Percentiles rank a stretch among this genome's conserved stretches.
Evolutionary conservation across 1,284 basidiomycete genomes (phyloP).

Genomic region (Dichomitus squalens): DNA sequence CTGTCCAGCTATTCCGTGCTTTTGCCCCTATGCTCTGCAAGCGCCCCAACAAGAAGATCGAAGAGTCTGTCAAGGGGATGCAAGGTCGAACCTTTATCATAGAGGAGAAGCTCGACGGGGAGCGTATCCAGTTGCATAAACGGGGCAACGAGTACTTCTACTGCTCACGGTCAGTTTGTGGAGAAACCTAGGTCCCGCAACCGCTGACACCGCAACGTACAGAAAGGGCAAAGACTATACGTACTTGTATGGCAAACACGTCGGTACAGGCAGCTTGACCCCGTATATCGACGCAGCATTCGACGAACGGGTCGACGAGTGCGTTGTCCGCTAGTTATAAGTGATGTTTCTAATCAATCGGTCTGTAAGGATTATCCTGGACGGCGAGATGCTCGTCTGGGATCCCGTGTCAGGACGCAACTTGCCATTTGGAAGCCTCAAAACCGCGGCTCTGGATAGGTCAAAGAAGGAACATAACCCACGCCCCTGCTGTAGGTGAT

Average conservation of each 20-base stretch:
- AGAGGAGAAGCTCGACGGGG: conserved; percentile 96
- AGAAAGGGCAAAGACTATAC: conserved; percentile 96
- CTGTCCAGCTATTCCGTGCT: conserved; percentile 76
- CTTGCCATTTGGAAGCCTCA: conserved; percentile 89
- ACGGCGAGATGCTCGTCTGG: conserved; percentile 98
- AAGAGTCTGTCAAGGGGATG: conserved; percentile 85
- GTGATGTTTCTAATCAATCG: neutral
- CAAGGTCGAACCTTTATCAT: conserved; percentile 76
- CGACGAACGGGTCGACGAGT: conserved; percentile 78
- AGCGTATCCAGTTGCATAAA: conserved; percentile 93
- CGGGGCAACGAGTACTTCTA: conserved; percentile 88
- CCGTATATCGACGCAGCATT: conserved; percentile 81
- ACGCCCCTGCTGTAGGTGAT: conserved; percentile 83
- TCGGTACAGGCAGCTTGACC: conserved; percentile 82
- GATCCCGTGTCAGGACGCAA: conserved; percentile 86
- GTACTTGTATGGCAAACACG: conserved; percentile 84
- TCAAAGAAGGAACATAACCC: conserved; percentile 72
- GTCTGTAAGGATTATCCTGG: conserved; percentile 76
- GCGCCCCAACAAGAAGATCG: conserved; percentile 76
- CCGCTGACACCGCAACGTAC: neutral
- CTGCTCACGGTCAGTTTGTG: conserved; percentile 70
- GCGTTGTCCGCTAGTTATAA: conserved; percentile 32
- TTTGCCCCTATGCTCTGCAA: conserved; percentile 95
- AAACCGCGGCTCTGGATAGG: conserved; percentile 83
- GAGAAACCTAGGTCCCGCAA: neutral